Evolutionary conservation across 306 rosid species (phyloP).

Genomic region (Carpinus fangiana): DNA sequence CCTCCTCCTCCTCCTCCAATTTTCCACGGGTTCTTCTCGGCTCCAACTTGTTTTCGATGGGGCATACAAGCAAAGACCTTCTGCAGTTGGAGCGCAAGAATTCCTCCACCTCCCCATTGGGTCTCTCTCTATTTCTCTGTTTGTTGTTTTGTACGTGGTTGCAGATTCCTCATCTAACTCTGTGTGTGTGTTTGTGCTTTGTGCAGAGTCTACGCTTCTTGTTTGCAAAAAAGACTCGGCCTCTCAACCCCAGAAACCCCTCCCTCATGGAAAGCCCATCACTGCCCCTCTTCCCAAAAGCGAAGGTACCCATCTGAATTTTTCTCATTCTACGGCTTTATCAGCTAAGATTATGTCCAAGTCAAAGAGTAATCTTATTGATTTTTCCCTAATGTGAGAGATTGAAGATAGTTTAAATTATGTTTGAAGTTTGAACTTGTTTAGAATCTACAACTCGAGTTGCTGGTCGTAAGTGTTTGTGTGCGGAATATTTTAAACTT

Average conservation of each 20-base stretch:
- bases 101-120: slow-evolving; percentile 48
- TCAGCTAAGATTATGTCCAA: neutral
- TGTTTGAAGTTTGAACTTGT: too few relatives aligned
- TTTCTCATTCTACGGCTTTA: neutral
- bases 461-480: neutral
- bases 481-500: neutral
- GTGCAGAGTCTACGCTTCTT: slow-evolving; percentile 56
- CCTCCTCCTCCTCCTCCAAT: too few relatives aligned
- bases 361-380: too few relatives aligned
- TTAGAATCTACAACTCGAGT: too few relatives aligned
- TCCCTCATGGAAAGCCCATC: slow-evolving; percentile 38
- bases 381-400: neutral
- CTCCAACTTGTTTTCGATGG: slow-evolving; percentile 34
- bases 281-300: slow-evolving; percentile 48
- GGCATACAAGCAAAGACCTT: slow-evolving; percentile 71
- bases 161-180: neutral
- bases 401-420: too few relatives aligned
- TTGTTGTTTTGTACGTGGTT: neutral
- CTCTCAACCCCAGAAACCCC: slow-evolving; percentile 30
- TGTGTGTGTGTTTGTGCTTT: slow-evolving; percentile 3
- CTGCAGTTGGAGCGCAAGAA: slow-evolving; percentile 54
- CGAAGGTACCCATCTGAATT: slow-evolving; percentile 40
- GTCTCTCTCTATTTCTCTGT: slow-evolving; percentile 27
- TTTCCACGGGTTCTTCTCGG: too few relatives aligned
- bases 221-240: slow-evolving; percentile 35